Evolutionary conservation across 495 filamentous ascomycete genomes (phyloP).

Genomic region (Xylaria venustula): DNA sequence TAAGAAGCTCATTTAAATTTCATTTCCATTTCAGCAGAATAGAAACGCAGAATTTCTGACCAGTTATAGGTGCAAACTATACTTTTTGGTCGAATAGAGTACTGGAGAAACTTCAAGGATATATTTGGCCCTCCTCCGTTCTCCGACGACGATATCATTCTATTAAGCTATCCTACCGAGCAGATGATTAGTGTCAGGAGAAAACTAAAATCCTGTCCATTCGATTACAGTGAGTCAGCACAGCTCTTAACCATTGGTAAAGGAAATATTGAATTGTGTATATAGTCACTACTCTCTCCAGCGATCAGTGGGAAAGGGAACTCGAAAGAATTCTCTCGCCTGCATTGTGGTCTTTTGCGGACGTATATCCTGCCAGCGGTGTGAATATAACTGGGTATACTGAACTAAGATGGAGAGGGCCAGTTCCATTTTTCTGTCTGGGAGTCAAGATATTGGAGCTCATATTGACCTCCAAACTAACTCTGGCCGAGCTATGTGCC

Average conservation of each 20-base stretch:
- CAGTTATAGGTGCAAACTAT: not conserved
- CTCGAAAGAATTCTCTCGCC: not conserved
- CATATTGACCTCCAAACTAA: not conserved
- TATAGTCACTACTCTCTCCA: no score
- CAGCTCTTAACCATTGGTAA: no score
- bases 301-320: not conserved
- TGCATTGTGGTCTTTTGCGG: not conserved
- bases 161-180: not conserved
- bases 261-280: no score
- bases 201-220: no score
- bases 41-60: no score
- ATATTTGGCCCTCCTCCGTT: not conserved
- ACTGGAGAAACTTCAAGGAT: not conserved
- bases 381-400: not conserved
- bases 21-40: no score
- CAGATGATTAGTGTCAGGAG: no score
- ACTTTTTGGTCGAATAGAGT: not conserved
- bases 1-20: no score
- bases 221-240: no score
- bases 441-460: not conserved
- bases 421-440: not conserved
- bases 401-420: not conserved
- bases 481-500: not conserved
- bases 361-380: not conserved
- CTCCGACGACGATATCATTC: not conserved